Evolutionary conservation across 2,329 filamentous ascomycete species (phyloP), one percentile per base, ranked within the genome.

Genomic region (Phaeosphaeria sp.): DNA sequence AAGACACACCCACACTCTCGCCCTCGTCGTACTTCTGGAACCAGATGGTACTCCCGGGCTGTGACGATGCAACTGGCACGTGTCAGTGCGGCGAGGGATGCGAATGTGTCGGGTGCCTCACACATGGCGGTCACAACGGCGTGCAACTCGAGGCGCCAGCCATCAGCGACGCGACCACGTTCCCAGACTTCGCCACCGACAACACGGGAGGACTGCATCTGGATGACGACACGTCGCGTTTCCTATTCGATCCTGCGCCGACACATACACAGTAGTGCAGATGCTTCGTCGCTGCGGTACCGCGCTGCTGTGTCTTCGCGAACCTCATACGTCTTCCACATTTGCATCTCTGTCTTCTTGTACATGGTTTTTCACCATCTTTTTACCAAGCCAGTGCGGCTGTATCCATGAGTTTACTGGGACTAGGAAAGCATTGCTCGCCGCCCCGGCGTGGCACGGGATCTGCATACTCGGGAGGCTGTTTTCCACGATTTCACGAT

Each of bases 81-180:
- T 85, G 83, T 56, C 80, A 81, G 60, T 85, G 83, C 55, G 82
- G 81, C 17, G 80, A 80, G 54, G 82, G 82, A 40, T 85, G 83
- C 63, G 77, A 72, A 53, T 85, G 83, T 61, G 74, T 82, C n/a
- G 82, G 82, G 15, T 85, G 83, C 62, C 71, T 84, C 13, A 83
- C 81, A 2, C 83, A 85, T 54, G 80, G 78, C 20, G 82, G 81
- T 3, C 82, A 83, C 55, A 79, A 80, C 22, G 81, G 80, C 15
- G 61, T 82, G 21, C 59, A 74, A 11, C 63, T 82, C 6, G 71
- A 74, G 8, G 51, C 56, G 20, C 56, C 67, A 18, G 36, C 53
- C 15, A 55, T 61, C 8, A 53, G 50, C 21, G 66, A 66, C 20
- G 57, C 65, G 7, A 59, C 56, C 39, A 15, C 57, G 1, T 71